Conservation (phyloP, 495 filamentous ascomycete genomes). For the Trichoderma erinaceum region DNA sequence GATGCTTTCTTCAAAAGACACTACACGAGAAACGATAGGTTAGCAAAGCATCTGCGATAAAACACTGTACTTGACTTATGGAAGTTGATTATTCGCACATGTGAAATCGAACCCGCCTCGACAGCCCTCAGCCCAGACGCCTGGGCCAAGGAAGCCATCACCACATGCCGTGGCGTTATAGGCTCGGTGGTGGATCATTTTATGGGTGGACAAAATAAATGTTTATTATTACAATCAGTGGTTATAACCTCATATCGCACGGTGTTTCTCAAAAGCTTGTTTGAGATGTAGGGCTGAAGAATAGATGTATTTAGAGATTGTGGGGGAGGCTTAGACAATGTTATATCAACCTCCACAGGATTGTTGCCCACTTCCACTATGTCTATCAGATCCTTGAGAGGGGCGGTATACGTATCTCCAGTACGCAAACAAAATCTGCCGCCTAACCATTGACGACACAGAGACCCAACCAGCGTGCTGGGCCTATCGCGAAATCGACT, state of each 20-base stretch:
- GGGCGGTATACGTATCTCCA: no score
- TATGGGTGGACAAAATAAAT: not conserved
- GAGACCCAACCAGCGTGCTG: not conserved
- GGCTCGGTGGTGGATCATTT: not conserved
- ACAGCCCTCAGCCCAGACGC: constrained; percentile 1
- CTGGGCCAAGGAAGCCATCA: constrained; percentile 3
- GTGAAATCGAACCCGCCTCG: constrained; percentile 16
- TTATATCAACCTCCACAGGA: not conserved
- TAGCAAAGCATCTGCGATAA: not conserved
- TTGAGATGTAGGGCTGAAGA: not conserved
- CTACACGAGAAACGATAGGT: not conserved
- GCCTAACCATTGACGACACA: not conserved
- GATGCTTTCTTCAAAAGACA: constrained; percentile 9
- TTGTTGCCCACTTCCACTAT: no score
- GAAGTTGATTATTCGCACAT: not conserved
- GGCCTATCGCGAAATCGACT: not conserved
- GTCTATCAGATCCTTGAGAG: no score
- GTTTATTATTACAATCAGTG: not conserved
- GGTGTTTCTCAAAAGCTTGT: not conserved
- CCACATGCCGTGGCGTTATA: not conserved
- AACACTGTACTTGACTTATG: not conserved
- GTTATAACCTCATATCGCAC: not conserved
- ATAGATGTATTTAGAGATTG: not conserved
- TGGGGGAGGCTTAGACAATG: not conserved
- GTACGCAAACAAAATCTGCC: not conserved